Conservation (phyloP, 108 stramenopile genomes). For the Discostella pseudostelligera region DNA sequence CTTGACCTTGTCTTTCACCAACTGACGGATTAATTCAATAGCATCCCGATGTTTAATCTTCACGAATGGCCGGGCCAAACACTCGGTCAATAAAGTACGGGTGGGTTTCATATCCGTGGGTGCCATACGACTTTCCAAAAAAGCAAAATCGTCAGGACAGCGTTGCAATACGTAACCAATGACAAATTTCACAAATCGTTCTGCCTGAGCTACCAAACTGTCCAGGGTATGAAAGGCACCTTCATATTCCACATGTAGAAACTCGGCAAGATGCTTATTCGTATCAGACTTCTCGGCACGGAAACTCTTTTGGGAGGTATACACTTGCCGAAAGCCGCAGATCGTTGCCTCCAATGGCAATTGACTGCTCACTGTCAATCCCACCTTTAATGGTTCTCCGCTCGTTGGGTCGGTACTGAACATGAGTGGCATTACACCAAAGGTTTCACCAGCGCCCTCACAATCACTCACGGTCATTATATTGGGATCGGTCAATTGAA, state of each 20-base stretch:
- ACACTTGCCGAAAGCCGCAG: slow-evolving; percentile 89
- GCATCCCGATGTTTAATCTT: slow-evolving; percentile 65
- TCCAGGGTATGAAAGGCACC: slow-evolving; percentile 82
- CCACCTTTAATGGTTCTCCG: slow-evolving; percentile 53
- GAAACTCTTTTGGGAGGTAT: slow-evolving; percentile 95
- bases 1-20: slow-evolving; percentile 60
- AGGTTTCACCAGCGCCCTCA: slow-evolving; percentile 96
- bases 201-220: slow-evolving; percentile 87
- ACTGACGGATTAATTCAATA: slow-evolving; percentile 56
- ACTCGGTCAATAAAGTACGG: slow-evolving; percentile 44
- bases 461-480: slow-evolving; percentile 88
- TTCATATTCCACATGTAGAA: slow-evolving; percentile 96
- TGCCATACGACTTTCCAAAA: slow-evolving; percentile 77
- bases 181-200: slow-evolving; percentile 93
- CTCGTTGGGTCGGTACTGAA: slow-evolving; percentile 52
- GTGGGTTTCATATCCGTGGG: slow-evolving; percentile 58
- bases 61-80: slow-evolving; percentile 57
- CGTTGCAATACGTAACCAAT: slow-evolving; percentile 83
- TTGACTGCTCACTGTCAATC: slow-evolving; percentile 92
- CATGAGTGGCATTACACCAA: slow-evolving; percentile 73
- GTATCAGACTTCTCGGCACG: slow-evolving; percentile 95
- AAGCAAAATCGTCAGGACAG: slow-evolving; percentile 86
- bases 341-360: slow-evolving; percentile 92
- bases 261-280: slow-evolving; percentile 93
- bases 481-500: slow-evolving; percentile 62